A percentile compares a stretch with the other conserved stretches of the same genome.
Evolutionary conservation across 768 basidiomycete genomes (phyloP).

Genomic region (Termitomyces bulborhizus): DNA sequence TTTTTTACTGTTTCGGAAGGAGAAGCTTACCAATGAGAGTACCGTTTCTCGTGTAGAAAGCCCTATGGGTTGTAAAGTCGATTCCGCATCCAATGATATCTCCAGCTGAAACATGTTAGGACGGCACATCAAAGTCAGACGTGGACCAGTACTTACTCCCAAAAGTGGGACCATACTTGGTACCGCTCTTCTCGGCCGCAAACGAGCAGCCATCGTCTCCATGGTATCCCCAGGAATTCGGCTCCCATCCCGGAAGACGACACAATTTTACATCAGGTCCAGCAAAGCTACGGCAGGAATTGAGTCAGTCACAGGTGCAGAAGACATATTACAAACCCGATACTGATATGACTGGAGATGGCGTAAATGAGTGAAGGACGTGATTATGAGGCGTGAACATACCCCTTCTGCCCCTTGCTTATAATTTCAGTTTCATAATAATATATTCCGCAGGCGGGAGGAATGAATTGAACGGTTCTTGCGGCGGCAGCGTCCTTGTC

Average conservation of each 20-base stretch:
- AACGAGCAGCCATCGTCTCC: constrained; percentile 85
- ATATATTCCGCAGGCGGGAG: constrained; percentile 83
- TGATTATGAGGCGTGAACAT: constrained; percentile 19
- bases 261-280: constrained; percentile 57
- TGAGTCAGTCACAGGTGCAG: constrained; percentile 1
- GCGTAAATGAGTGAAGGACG: constrained; percentile 13
- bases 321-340: constrained; percentile 51
- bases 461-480: constrained; percentile 71
- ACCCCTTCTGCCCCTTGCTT: constrained; percentile 80
- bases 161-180: constrained; percentile 72
- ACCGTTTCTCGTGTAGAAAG: constrained; percentile 91
- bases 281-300: constrained; percentile 48
- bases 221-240: constrained; percentile 86
- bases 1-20: background rate
- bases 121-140: background rate
- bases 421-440: constrained; percentile 90
- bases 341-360: constrained; percentile 60
- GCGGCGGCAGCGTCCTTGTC: constrained; percentile 85
- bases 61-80: constrained; percentile 74
- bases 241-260: constrained; percentile 83
- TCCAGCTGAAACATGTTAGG: constrained; percentile 45
- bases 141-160: constrained; percentile 49
- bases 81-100: constrained; percentile 92
- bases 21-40: constrained; percentile 48
- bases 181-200: constrained; percentile 66